These are phyloP conservation scores for Piloderma croceum DNA, from an alignment of 768 basidiomycete species.

Conservation along the genomic window DNA sequence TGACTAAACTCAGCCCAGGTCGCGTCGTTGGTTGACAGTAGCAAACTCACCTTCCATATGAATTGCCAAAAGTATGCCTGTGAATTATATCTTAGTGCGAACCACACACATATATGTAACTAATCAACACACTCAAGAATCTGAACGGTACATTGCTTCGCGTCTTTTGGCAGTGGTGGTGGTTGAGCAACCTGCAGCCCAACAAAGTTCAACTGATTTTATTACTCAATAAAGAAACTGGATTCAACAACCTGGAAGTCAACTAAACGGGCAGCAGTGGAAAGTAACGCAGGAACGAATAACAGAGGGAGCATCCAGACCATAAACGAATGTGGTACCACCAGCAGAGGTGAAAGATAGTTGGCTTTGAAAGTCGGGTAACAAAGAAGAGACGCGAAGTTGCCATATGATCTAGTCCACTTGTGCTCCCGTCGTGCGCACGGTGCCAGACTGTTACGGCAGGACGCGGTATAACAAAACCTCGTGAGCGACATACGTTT, in stretches of 20 bases:
- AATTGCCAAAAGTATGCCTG: constrained; percentile 69
- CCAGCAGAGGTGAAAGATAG: constrained; percentile 8
- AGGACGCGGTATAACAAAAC: no score
- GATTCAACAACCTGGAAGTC: constrained; percentile 74
- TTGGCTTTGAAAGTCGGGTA: no score
- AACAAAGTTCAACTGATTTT: no score
- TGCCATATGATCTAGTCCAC: no score
- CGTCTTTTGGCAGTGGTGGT: constrained; percentile 56
- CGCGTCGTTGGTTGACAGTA: no score
- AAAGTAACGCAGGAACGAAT: background rate
- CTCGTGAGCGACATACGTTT: no score
- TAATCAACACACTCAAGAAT: constrained; percentile 48
- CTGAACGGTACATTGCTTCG: constrained; percentile 57
- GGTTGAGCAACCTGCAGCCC: constrained; percentile 76
- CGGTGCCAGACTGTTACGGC: no score
- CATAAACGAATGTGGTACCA: no score
- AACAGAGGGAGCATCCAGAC: no score
- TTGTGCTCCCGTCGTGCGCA: no score
- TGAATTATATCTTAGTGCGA: background rate
- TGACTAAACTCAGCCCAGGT: constrained; percentile 1
- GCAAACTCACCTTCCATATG: constrained; percentile 54
- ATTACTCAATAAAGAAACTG: no score
- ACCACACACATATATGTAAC: constrained; percentile 3
- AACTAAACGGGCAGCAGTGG: constrained; percentile 30
- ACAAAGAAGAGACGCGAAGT: no score